Base-by-base conservation (phyloP, 352 stramenopile genomes). In the Plasmopara viticola region DNA sequence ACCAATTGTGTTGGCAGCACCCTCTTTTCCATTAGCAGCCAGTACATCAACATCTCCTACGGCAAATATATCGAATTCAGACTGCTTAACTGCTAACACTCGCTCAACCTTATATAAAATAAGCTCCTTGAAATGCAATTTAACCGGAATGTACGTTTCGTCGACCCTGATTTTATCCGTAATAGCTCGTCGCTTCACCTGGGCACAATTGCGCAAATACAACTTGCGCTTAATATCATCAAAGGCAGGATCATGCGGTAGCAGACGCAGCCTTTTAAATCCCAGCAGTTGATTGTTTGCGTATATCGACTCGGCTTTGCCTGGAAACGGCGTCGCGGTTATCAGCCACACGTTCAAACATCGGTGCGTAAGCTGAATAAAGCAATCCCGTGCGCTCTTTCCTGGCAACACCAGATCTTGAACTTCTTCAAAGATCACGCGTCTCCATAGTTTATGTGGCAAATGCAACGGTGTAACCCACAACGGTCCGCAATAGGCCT, bases 271-370 rank as follows among this genome's bases (percentile, higher is more conserved):
- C 2, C 82, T 60, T 51, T 88, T 87, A 44, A 95, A 95, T 18
- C 84, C 84, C 0, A 95, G 60, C 30, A 93, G 50, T 52, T 95
- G 82, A 54, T 95, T 90, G 55, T 95, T 95, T n/a, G 84, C 84
- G 44, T 92, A 92, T 42, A 95, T 89, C 18, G 74, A 88, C 14
- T 84, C 79, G 4, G 69, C 72, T 15, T 86, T 87, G 15, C 82
- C 77, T 0, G 84, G 82, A 30, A 95, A 94, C 9, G 84, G 82
- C 37, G 84, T 94, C 9, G 84, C 84, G 5, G 75, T 91, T 51
- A 94, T 87, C 43, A 94, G 63, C 84, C 84, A 94, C 28, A 91
- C 77, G 60, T 94, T 84, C 53, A 84, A 60, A 40, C 78, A 82
- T 13, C 67, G 62, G 29, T 73, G 74, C 29, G 80, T 92, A 18